Conservation (phyloP, 2,329 filamentous ascomycete species). For the Colletotrichum coccodes region DNA sequence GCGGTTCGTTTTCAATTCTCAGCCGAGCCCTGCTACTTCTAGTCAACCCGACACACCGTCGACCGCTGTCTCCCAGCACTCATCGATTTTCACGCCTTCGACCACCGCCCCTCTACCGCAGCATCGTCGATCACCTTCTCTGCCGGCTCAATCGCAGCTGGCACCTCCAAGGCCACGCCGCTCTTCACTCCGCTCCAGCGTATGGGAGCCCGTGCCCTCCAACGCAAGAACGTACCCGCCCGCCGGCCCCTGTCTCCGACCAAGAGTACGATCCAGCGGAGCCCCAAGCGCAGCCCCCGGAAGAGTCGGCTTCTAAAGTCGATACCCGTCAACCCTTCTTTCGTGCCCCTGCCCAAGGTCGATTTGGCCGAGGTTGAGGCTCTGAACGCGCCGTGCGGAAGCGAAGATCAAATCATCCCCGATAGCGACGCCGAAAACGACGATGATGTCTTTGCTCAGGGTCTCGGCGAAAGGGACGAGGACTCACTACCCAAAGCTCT, state of each 20-base stretch:
- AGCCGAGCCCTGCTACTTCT: conserved; percentile 18
- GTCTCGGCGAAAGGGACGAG: conserved; percentile 34
- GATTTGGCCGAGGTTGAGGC: conserved; percentile 64
- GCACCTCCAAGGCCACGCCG: conserved; percentile 53
- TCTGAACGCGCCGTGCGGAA: conserved; percentile 58
- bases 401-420: conserved; percentile 66
- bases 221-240: conserved; percentile 39
- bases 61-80: conserved; percentile 44
- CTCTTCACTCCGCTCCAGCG: conserved; percentile 64
- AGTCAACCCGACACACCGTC: conserved; percentile 41
- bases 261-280: conserved; percentile 31
- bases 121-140: conserved; percentile 54
- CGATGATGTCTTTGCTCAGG: conserved; percentile 43
- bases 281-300: conserved; percentile 34
- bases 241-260: conserved; percentile 36
- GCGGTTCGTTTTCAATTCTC: conserved; percentile 39
- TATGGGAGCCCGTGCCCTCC: conserved; percentile 58
- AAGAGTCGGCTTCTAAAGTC: conserved; percentile 38
- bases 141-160: conserved; percentile 37
- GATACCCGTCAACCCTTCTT: conserved; percentile 61
- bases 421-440: conserved; percentile 62
- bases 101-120: conserved; percentile 49
- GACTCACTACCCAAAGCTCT: conserved; percentile 44
- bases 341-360: conserved; percentile 65
- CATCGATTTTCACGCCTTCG: conserved; percentile 40